Conservation (phyloP, 2,329 filamentous ascomycete genomes). For the Mycocentrospora acerina region DNA sequence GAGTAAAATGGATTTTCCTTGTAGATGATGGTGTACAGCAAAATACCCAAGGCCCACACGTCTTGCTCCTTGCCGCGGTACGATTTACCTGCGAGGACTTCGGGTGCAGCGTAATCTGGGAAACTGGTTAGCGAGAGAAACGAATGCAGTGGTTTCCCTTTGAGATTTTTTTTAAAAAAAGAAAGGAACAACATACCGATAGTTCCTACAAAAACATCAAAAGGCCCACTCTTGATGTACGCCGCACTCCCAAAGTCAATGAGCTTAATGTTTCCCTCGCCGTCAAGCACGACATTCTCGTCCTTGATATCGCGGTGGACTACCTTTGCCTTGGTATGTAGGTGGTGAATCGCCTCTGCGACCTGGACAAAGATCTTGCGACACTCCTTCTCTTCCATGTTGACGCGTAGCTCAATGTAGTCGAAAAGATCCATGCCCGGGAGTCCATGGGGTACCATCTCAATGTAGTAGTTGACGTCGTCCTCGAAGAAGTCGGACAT, state of each 20-base stretch:
- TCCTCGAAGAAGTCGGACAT: conserved; percentile 75
- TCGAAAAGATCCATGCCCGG: conserved; percentile 99
- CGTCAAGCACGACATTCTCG: conserved; percentile 94
- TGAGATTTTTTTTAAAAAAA: neutral
- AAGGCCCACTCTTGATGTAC: conserved; percentile 97
- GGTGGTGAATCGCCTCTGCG: conserved; percentile 81
- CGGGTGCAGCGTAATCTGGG: conserved; percentile 94
- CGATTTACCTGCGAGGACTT: conserved; percentile 87
- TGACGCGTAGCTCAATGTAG: conserved; percentile 93
- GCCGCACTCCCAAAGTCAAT: conserved; percentile 98
- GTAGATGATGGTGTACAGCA: conserved; percentile 98
- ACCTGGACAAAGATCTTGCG: conserved; percentile 95
- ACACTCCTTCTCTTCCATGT: conserved; percentile 94
- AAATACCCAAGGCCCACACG: conserved; percentile 94
- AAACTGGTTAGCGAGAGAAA: conserved; percentile 4
- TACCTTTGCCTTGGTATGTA: conserved; percentile 86
- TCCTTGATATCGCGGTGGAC: conserved; percentile 99
- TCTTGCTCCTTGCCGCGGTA: conserved; percentile 97
- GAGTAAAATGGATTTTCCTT: conserved; percentile 99
- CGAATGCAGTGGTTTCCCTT: no score
- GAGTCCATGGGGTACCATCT: conserved; percentile 92
- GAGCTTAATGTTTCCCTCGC: conserved; percentile 91
- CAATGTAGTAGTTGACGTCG: conserved; percentile 94
- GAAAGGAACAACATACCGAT: conserved; percentile 69
- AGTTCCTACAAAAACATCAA: conserved; percentile 98